A percentile compares a stretch with the other conserved stretches of the same genome.
phyloP scores from a whole-genome alignment of 2,329 filamentous ascomycete species.

The Neodidymelliopsis sp. region DNA sequence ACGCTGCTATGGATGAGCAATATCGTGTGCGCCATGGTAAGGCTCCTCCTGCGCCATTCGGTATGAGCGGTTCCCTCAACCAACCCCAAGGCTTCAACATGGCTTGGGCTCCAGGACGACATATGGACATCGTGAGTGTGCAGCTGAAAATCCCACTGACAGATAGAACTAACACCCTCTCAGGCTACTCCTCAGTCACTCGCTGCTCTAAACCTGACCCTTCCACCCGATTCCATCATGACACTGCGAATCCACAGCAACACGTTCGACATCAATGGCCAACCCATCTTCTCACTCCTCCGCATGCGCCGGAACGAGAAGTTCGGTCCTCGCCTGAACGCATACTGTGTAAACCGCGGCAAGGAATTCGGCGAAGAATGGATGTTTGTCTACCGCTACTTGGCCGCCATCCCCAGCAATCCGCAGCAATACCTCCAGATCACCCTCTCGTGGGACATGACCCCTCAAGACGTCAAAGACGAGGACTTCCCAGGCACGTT shows the following conservation, averaged over 20 bases:
- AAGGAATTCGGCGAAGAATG: slow-evolving; percentile 21
- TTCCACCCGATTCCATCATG: slow-evolving; percentile 1
- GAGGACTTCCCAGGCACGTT: slow-evolving; percentile 3
- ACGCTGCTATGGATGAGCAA: background rate
- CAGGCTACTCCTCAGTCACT: slow-evolving; percentile 4
- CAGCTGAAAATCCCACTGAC: too few relatives aligned
- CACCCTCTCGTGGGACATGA: slow-evolving; percentile 23
- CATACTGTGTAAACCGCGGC: slow-evolving; percentile 24
- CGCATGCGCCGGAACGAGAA: slow-evolving; percentile 10
- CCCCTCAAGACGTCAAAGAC: slow-evolving; percentile 15
- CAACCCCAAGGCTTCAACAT: background rate
- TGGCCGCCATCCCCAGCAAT: background rate
- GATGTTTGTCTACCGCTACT: slow-evolving; percentile 21
- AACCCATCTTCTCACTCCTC: slow-evolving; percentile 24
- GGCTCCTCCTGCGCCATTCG: background rate
- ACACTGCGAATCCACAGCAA: slow-evolving; percentile 22
- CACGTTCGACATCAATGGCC: slow-evolving; percentile 16
- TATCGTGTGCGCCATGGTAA: background rate
- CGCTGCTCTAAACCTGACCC: background rate
- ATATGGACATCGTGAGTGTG: background rate
- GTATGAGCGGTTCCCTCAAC: background rate
- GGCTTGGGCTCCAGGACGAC: background rate
- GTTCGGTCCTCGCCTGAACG: slow-evolving; percentile 22
- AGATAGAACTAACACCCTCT: background rate
- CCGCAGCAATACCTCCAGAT: background rate